Base-by-base conservation (phyloP, 139 green algal genomes). In the Micractinium conductrix region DNA sequence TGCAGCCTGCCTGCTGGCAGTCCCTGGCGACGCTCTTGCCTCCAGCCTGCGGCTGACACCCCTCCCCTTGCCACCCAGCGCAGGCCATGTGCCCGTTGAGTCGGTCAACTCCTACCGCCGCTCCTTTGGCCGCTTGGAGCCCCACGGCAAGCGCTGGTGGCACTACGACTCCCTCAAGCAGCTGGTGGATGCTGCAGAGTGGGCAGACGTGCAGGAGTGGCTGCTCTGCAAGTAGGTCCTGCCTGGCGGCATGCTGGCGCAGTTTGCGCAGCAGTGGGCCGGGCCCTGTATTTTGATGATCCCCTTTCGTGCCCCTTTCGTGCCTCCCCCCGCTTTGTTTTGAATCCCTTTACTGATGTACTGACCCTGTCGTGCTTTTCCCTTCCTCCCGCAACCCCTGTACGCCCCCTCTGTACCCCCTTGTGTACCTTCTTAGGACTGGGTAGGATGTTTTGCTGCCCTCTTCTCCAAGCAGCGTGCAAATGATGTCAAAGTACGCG, bases 101-200 rank as follows among this genome's bases (percentile, higher is more conserved):
- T 38, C 58, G 4, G 76, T 82, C 28, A 40, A 14, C 24, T 14
- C 37, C 26, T 82, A 73, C 55, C 55, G 76, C 10, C 55, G 76
- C 38, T 58, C 28, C 38, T 82, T 82, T 58, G 62, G 42, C 12
- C 26, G 76, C 38, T 38, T 82, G 55, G 76, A 82, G 26, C 76
- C 76, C 0, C 53, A 65, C 2, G 76, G 76, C 19, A 53, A 67
- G 55, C 53, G 76, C 28, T 82, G 53, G 55, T 82, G 55, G 28
- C 21, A 37, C 28, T 82, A 72, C 38, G 76, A 82, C 55, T 70
- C 45, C 7, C 58, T 82, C 35, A 53, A 71, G 58, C 53, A 71
- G 58, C 42, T 82, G 37, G 63, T 71, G 0, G 58, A 82, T 5
- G 14, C 37, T 2, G 58, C 28, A 5, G 76, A 82, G 37, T 82